Percentiles rank a stretch among this genome's conserved stretches.
These are phyloP conservation scores for Pyrenophora seminiperda DNA, from an alignment of 2,329 filamentous ascomycete genomes.

Conservation along the genomic window DNA sequence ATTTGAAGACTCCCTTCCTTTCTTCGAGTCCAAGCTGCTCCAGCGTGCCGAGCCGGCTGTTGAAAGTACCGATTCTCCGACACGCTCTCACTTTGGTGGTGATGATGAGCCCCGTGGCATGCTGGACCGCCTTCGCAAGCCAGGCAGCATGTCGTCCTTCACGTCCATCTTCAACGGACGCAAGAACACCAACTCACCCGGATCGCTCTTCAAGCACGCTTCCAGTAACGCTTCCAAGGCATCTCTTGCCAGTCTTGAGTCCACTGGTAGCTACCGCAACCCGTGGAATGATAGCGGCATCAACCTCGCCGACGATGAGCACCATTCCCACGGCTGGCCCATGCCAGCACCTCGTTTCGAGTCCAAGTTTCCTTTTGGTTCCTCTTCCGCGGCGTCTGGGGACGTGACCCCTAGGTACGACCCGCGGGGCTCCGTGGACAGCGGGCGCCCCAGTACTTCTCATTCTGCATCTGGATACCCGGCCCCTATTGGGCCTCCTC, in stretches of 20 bases:
- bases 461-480: constrained; percentile 98
- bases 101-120: constrained; percentile 80
- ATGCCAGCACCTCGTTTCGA: constrained; percentile 52
- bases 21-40: constrained; percentile 94
- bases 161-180: constrained; percentile 94
- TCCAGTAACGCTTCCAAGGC: constrained; percentile 95
- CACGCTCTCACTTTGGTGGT: constrained; percentile 79
- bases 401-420: constrained; percentile 84
- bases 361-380: constrained; percentile 69
- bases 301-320: constrained; percentile 84
- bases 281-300: constrained; percentile 98
- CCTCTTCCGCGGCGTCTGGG: constrained; percentile 62
- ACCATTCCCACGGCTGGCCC: constrained; percentile 50
- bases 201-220: constrained; percentile 81
- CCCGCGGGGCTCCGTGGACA: constrained; percentile 84
- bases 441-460: constrained; percentile 89
- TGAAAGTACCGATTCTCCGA: constrained; percentile 82
- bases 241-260: constrained; percentile 94
- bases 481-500: constrained; percentile 86
- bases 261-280: constrained; percentile 92
- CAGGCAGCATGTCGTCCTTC: constrained; percentile 90
- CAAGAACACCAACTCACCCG: constrained; percentile 82
- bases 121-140: constrained; percentile 92
- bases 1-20: constrained; percentile 94
- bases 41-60: constrained; percentile 83